Percentiles rank a stretch among this genome's conserved stretches.
Conservation (phyloP, 2,329 filamentous ascomycete species). For the Sporothrix humicola region DNA sequence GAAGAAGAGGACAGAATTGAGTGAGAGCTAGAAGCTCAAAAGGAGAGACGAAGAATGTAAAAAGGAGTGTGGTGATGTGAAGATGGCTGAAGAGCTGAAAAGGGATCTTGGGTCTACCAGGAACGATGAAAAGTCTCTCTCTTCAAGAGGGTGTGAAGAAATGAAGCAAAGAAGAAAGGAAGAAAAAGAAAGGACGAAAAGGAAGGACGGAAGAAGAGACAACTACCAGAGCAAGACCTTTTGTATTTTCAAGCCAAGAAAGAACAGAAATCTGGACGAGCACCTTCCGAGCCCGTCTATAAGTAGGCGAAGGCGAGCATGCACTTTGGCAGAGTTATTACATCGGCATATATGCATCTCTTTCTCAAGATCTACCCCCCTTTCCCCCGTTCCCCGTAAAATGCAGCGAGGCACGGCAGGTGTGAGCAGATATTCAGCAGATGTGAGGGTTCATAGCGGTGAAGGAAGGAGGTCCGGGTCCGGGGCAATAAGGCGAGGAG, state of each 20-base stretch:
- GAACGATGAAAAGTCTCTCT: slow-evolving; percentile 7
- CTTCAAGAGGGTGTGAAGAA: neutral
- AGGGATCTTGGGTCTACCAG: slow-evolving; percentile 19
- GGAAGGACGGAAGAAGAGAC: neutral
- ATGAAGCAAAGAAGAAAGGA: neutral
- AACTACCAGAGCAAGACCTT: neutral
- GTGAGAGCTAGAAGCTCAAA: neutral
- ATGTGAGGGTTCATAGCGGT: no score
- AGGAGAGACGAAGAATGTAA: neutral
- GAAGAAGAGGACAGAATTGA: neutral
- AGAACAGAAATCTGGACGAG: neutral
- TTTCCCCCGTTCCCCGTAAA: neutral
- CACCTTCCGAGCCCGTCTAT: slow-evolving; percentile 11
- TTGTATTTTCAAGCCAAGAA: slow-evolving; percentile 9
- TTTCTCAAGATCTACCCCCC: neutral
- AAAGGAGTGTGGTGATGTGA: slow-evolving; percentile 7
- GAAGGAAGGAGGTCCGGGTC: no score
- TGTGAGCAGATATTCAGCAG: no score
- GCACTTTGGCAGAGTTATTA: neutral
- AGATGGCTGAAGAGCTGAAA: slow-evolving; percentile 25
- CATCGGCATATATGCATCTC: slow-evolving; percentile 16
- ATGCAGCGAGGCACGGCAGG: no score
- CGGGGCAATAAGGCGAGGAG: no score
- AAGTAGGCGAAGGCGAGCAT: neutral
- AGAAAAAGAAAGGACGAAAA: neutral